Evolutionary conservation across 2,329 filamentous ascomycete species (phyloP).

Genomic region (Endocalyx cinctus): DNA sequence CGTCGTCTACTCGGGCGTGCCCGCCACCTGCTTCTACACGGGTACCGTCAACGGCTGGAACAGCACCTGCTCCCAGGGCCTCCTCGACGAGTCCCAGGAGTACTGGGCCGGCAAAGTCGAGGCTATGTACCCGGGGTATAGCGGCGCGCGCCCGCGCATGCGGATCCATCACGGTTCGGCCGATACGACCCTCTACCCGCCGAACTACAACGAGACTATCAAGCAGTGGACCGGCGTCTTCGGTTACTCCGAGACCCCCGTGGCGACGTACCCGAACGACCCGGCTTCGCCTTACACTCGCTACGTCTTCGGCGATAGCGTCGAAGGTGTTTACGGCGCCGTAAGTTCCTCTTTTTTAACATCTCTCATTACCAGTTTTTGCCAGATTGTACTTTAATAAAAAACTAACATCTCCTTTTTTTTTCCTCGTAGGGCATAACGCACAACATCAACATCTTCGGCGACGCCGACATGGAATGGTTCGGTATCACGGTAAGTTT

Average conservation of each 20-base stretch:
- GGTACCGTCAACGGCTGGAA: conserved; percentile 44
- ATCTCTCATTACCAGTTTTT: neutral
- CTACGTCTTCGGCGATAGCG: conserved; percentile 16
- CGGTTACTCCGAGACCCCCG: conserved; percentile 20
- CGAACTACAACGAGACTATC: conserved; percentile 26
- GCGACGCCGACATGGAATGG: conserved; percentile 18
- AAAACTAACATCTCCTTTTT: neutral
- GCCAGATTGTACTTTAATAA: neutral
- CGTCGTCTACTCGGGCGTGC: conserved; percentile 38
- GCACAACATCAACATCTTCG: conserved; percentile 15
- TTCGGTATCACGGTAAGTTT: conserved; percentile 14
- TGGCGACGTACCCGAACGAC: conserved; percentile 9
- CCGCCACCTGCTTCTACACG: conserved; percentile 39
- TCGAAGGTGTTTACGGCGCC: conserved; percentile 16
- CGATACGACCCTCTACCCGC: conserved; percentile 25
- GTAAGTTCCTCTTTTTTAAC: conserved; percentile 5
- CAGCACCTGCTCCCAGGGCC: conserved; percentile 44
- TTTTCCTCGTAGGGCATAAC: conserved; percentile 10
- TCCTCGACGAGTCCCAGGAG: conserved; percentile 35
- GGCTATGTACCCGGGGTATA: conserved; percentile 32
- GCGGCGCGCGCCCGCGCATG: conserved; percentile 26
- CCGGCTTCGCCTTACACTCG: conserved; percentile 13
- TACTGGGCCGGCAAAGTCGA: conserved; percentile 45
- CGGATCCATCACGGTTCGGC: conserved; percentile 28
- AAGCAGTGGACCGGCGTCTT: conserved; percentile 36